phyloP scores from a whole-genome alignment of 169 alveolate species.

The Perkinsus chesapeaki region DNA sequence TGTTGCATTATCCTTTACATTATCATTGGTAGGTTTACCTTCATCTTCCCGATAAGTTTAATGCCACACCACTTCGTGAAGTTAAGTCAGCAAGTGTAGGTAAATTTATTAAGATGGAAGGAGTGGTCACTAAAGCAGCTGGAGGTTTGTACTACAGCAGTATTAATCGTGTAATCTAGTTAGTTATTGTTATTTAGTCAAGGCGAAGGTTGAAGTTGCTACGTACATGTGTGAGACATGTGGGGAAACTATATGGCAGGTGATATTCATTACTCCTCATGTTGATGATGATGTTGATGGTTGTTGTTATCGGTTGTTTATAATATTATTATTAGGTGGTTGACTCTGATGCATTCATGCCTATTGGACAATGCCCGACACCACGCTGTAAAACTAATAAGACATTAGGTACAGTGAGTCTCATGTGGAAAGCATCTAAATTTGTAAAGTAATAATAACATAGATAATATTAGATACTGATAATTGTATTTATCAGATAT shows the following conservation, averaged over 20 bases:
- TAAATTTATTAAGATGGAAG: conserved; percentile 52
- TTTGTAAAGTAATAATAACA: conserved; percentile 41
- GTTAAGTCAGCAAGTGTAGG: conserved; percentile 68
- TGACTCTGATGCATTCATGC: not conserved
- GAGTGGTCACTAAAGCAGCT: conserved; percentile 73
- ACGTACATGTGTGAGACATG: conserved; percentile 78
- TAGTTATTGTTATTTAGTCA: conserved; percentile 32
- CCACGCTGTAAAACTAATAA: conserved; percentile 55
- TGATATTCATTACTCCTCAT: conserved; percentile 55
- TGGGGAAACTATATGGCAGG: conserved; percentile 70
- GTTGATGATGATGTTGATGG: conserved; percentile 57
- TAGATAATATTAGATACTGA: not conserved
- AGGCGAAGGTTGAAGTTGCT: conserved; percentile 71
- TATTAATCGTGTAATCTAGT: not conserved
- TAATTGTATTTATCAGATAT: not conserved
- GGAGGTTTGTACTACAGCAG: conserved; percentile 14
- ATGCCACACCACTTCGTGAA: conserved; percentile 54
- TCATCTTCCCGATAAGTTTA: conserved; percentile 15
- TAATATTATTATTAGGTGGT: conserved; percentile 40
- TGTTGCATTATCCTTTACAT: not conserved
- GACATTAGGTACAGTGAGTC: conserved; percentile 58
- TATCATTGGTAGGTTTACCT: conserved; percentile 16
- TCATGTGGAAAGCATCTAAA: conserved; percentile 46
- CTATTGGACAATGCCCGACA: not conserved
- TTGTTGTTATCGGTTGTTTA: too few relatives aligned